Conservation (phyloP, 345 rosid species). For the Gossypium stocksii region DNA sequence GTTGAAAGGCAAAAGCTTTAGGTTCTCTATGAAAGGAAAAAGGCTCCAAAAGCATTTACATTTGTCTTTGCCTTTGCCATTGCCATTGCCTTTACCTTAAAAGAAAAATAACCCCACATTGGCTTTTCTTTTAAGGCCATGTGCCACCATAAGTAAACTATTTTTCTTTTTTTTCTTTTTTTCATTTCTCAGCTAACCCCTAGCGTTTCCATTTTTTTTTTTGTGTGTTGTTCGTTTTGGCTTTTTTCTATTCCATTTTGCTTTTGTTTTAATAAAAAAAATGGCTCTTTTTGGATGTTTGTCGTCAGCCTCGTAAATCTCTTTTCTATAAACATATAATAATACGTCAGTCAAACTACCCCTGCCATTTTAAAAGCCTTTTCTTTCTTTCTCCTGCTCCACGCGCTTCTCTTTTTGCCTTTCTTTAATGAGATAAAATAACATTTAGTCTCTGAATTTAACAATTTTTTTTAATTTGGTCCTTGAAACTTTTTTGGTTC, state of each 20-base stretch:
- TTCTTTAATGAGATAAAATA: too few relatives aligned
- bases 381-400: too few relatives aligned
- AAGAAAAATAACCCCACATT: constrained; percentile 13
- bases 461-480: too few relatives aligned
- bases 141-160: constrained; percentile 10
- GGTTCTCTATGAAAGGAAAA: too few relatives aligned
- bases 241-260: constrained; percentile 13
- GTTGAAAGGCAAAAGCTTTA: neutral
- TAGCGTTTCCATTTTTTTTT: constrained; percentile 14
- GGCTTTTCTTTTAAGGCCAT: constrained; percentile 20
- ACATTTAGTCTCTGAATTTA: too few relatives aligned
- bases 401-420: too few relatives aligned
- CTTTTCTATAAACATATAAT: too few relatives aligned
- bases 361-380: too few relatives aligned
- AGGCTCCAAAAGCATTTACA: neutral
- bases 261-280: neutral
- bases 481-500: too few relatives aligned
- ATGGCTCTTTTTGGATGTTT: constrained; percentile 40
- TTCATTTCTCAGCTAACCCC: constrained; percentile 12
- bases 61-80: neutral
- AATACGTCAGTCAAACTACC: too few relatives aligned
- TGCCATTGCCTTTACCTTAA: constrained; percentile 10
- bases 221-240: constrained; percentile 20
- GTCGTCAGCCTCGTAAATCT: constrained; percentile 20
- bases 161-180: neutral